Evolutionary conservation across 2,329 filamentous ascomycete species (phyloP).

Genomic region (Apiospora marii): DNA sequence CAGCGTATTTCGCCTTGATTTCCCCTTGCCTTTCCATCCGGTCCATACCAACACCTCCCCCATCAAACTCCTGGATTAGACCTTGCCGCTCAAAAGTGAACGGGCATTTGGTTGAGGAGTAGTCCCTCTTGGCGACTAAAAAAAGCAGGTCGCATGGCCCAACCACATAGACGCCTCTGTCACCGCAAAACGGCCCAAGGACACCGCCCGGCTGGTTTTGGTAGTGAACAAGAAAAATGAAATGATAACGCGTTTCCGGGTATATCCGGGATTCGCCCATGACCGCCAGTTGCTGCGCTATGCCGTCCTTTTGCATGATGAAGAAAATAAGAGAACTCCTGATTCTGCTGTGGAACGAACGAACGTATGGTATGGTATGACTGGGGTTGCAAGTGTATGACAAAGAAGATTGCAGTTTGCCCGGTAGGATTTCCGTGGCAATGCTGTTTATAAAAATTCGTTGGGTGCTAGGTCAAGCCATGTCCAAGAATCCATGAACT

Average conservation of each 20-base stretch:
- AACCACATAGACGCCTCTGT: slow-evolving; percentile 3
- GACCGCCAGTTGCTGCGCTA: slow-evolving; percentile 24
- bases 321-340: slow-evolving; percentile 22
- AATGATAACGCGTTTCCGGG: slow-evolving; percentile 22
- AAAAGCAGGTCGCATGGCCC: neutral
- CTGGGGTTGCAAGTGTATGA: neutral
- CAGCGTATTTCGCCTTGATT: neutral
- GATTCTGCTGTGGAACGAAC: slow-evolving; percentile 8
- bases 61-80: slow-evolving; percentile 17
- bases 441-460: slow-evolving; percentile 9
- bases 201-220: neutral
- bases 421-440: neutral
- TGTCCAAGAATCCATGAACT: slow-evolving; percentile 6
- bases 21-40: neutral
- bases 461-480: slow-evolving; percentile 12
- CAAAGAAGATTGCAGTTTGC: slow-evolving; percentile 23
- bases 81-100: neutral
- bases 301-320: slow-evolving; percentile 19
- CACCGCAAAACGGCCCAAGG: neutral
- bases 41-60: neutral
- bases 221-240: slow-evolving; percentile 17
- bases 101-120: neutral
- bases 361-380: neutral
- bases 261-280: slow-evolving; percentile 22
- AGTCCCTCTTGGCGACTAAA: neutral